phyloP scores from a whole-genome alignment of 2,329 filamentous ascomycete species.

The Cladophialophora yegresii region DNA sequence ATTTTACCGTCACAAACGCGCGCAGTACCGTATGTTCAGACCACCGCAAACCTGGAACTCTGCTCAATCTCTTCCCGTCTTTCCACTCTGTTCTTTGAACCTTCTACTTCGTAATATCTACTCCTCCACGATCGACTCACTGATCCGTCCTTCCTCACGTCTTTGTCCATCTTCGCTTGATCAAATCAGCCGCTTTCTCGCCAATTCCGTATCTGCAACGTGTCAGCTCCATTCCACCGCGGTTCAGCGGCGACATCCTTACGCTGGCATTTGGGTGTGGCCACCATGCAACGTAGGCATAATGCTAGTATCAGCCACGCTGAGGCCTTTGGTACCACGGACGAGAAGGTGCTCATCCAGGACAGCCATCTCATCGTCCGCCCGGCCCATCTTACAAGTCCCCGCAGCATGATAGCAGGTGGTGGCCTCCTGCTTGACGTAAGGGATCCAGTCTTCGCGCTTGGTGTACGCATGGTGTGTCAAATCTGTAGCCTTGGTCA shows the following conservation, averaged over 20 bases:
- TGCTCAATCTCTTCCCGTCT: too few species aligned
- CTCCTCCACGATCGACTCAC: too few species aligned
- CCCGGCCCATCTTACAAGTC: constrained; percentile 59
- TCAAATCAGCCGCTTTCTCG: constrained; percentile 56
- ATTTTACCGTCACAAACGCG: constrained; percentile 1
- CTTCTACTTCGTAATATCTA: background rate
- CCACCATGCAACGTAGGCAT: constrained; percentile 56
- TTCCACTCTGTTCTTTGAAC: background rate
- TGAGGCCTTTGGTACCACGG: constrained; percentile 54
- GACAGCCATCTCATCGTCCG: constrained; percentile 53
- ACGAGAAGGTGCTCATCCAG: constrained; percentile 58
- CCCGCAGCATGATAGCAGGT: constrained; percentile 63
- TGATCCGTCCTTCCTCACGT: background rate
- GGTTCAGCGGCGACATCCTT: constrained; percentile 6
- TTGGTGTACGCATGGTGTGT: constrained; percentile 57
- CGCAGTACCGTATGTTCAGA: background rate
- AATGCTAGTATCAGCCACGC: constrained; percentile 57
- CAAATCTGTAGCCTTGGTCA: constrained; percentile 39
- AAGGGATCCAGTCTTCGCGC: constrained; percentile 60
- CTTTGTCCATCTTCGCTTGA: constrained; percentile 44
- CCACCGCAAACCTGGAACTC: too few species aligned
- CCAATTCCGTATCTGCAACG: constrained; percentile 54
- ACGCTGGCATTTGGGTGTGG: constrained; percentile 59
- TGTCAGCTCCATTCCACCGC: constrained; percentile 6
- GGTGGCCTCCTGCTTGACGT: constrained; percentile 61